A percentile compares a stretch with the other conserved stretches of the same genome.
These are phyloP conservation scores for Calonectria ilicicola DNA, from an alignment of 2,329 filamentous ascomycete species.

Conservation along the genomic window DNA sequence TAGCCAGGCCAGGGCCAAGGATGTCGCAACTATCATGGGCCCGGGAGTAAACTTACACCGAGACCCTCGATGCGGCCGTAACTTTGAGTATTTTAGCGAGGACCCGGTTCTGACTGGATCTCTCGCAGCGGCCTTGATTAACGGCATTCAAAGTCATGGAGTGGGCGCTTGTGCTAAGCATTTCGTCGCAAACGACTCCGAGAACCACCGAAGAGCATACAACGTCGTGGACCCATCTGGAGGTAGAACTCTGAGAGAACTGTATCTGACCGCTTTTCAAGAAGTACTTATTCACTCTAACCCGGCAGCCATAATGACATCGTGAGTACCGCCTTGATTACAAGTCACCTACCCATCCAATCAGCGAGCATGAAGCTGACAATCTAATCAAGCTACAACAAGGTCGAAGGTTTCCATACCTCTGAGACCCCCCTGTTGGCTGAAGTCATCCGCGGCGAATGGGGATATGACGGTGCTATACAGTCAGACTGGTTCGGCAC, in stretches of 20 bases:
- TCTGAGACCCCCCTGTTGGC: not conserved
- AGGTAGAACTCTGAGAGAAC: not conserved
- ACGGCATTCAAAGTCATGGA: not conserved
- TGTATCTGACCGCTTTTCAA: not conserved
- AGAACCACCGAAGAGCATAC: not conserved
- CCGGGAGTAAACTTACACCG: not conserved
- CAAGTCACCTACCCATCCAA: too few relatives aligned
- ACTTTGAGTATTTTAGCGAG: conserved; percentile 2
- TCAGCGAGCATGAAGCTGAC: not conserved
- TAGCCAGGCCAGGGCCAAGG: not conserved
- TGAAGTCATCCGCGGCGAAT: not conserved
- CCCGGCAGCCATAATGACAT: not conserved
- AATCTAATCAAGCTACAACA: not conserved
- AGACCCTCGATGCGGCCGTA: not conserved
- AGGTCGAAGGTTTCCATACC: not conserved
- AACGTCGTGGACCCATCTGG: not conserved
- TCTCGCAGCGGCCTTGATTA: not conserved
- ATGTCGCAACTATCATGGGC: not conserved
- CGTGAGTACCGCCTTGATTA: not conserved
- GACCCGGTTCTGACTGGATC: not conserved
- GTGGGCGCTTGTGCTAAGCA: not conserved
- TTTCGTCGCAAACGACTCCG: not conserved
- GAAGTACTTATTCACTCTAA: not conserved
- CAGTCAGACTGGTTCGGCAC: not conserved
- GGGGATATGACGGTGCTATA: not conserved